Evolutionary conservation across 345 rosid species (phyloP).

Genomic region (Aquilaria malaccensis): DNA sequence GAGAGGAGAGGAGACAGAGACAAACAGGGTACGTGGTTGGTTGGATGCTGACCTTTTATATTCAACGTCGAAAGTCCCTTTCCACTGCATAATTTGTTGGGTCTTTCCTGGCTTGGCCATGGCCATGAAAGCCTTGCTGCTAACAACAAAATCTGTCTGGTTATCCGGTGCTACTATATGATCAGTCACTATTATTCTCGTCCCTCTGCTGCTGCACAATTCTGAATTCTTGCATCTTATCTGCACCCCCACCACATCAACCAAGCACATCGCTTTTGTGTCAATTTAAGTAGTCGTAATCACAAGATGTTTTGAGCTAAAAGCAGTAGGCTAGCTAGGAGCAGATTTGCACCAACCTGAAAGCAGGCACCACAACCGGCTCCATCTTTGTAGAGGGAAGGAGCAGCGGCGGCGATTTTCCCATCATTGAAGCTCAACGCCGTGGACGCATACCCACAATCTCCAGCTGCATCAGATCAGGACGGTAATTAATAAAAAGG

Average conservation of each 20-base stretch:
- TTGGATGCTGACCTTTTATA: constrained; percentile 52
- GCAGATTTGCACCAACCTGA: constrained; percentile 31
- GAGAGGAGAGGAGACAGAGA: not conserved
- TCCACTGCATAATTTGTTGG: constrained; percentile 27
- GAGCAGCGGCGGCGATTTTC: constrained; percentile 58
- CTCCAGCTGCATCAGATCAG: constrained; percentile 60
- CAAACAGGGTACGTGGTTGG: not conserved
- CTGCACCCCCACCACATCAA: constrained; percentile 21
- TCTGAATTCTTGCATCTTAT: constrained; percentile 63
- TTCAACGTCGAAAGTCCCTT: constrained; percentile 57
- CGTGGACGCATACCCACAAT: constrained; percentile 77
- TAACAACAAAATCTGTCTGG: constrained; percentile 69
- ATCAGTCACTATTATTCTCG: constrained; percentile 63
- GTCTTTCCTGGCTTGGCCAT: constrained; percentile 63
- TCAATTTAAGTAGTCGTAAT: too few species aligned
- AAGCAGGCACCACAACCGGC: constrained; percentile 92
- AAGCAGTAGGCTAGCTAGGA: too few species aligned
- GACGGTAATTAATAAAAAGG: constrained; percentile 1
- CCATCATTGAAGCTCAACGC: constrained; percentile 63
- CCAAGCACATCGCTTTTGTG: too few species aligned
- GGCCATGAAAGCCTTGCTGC: constrained; percentile 73
- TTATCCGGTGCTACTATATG: constrained; percentile 26
- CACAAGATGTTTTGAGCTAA: too few species aligned
- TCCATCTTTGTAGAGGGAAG: constrained; percentile 78
- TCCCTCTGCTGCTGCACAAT: constrained; percentile 59